A percentile compares a stretch with the other conserved stretches of the same genome.
These are phyloP conservation scores for Westerdykella ornata DNA, from an alignment of 2,329 filamentous ascomycete genomes.

Conservation along the genomic window DNA sequence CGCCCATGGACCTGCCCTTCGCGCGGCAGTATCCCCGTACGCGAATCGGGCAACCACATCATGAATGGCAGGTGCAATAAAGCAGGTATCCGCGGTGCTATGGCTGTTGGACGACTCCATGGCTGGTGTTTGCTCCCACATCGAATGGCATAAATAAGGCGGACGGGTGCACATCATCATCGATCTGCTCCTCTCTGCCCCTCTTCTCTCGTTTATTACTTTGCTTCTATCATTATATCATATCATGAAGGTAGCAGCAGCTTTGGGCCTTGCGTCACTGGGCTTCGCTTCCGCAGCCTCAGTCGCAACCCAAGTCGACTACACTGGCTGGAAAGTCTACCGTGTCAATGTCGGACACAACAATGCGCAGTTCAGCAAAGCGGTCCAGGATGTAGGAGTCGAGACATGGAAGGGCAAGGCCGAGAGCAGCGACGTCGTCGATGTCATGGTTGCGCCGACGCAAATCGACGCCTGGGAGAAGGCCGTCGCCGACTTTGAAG, in stretches of 20 bases:
- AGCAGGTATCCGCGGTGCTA: too few species aligned
- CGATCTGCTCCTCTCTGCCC: constrained; percentile 1
- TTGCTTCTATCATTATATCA: too few species aligned
- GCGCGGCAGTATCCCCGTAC: neutral
- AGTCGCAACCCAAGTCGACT: constrained; percentile 26
- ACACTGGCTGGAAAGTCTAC: constrained; percentile 34
- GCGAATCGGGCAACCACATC: neutral
- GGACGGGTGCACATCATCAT: neutral
- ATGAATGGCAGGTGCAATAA: neutral
- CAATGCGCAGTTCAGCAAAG: constrained; percentile 20
- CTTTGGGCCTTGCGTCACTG: constrained; percentile 23
- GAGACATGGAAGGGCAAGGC: constrained; percentile 33
- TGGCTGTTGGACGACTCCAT: too few species aligned
- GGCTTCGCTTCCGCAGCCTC: constrained; percentile 30
- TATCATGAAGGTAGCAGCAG: constrained; percentile 9
- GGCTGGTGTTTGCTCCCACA: too few species aligned
- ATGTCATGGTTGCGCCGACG: constrained; percentile 31
- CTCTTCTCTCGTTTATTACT: constrained; percentile 3
- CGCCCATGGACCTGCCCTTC: neutral
- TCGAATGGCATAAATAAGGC: too few species aligned
- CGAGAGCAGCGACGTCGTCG: constrained; percentile 27
- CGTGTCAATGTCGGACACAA: constrained; percentile 30
- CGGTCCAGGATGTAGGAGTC: constrained; percentile 28
- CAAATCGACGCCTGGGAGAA: constrained; percentile 25
- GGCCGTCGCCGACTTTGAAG: constrained; percentile 18